Percentiles rank a stretch among this genome's conserved stretches.
phyloP scores from a whole-genome alignment of 2,329 filamentous ascomycete species.

The Daldinia eschscholtzii region DNA sequence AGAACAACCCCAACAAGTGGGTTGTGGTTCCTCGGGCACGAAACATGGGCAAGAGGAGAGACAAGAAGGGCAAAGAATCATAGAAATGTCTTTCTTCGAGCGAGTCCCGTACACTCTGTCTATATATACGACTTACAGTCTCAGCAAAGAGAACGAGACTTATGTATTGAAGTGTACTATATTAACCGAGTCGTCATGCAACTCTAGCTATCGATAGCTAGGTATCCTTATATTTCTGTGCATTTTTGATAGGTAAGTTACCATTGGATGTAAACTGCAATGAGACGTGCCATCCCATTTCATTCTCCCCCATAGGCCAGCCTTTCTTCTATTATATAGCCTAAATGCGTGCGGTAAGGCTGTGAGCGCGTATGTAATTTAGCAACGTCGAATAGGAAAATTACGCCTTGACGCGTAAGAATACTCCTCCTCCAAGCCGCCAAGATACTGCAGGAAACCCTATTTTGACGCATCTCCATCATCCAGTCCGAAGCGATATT shows the following conservation, averaged over 20 bases:
- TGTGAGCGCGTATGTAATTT: not conserved
- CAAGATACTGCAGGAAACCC: not conserved
- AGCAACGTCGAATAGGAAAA: not conserved
- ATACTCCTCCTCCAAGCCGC: not conserved
- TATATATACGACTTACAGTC: slow-evolving; percentile 51
- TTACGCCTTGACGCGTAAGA: not conserved
- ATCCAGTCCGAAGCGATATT: too few relatives aligned
- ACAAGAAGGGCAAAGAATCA: slow-evolving; percentile 64
- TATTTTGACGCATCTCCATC: not conserved
- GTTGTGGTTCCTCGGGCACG: slow-evolving; percentile 85
- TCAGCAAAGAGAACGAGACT: slow-evolving; percentile 41
- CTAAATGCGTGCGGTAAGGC: not conserved
- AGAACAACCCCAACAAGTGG: slow-evolving; percentile 90
- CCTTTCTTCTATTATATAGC: slow-evolving; percentile 3
- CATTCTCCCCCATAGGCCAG: not conserved
- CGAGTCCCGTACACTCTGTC: slow-evolving; percentile 39
- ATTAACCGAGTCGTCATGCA: slow-evolving; percentile 32
- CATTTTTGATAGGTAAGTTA: not conserved
- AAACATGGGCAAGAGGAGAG: slow-evolving; percentile 90
- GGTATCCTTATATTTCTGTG: not conserved
- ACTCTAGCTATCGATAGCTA: slow-evolving; percentile 2
- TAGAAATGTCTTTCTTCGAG: slow-evolving; percentile 26
- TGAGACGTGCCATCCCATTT: not conserved
- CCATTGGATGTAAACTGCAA: not conserved
- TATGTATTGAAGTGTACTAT: slow-evolving; percentile 51